Evolutionary conservation across 1,284 basidiomycete genomes (phyloP), one percentile per base, ranked within the genome.

Genomic region (Pseudozyma sp.): DNA sequence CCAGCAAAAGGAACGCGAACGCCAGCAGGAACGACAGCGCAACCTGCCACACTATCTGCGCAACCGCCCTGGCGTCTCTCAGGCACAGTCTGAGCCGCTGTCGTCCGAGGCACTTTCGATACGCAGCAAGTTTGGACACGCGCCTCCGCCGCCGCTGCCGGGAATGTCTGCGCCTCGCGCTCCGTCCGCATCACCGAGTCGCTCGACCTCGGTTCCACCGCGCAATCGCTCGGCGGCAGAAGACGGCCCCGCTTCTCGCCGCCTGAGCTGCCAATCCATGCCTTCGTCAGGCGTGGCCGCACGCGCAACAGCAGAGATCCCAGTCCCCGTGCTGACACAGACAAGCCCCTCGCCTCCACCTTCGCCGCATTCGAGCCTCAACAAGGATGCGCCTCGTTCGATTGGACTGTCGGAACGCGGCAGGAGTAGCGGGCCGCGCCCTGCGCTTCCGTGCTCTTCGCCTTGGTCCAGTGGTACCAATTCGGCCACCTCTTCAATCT

Each of bases 1-100:
- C 31, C 68, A 71, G 17, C 68, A 71, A 45, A 75, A 71, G 55
- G 72, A 75, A 45, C 55, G 65, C 17, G 72, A 75, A 48, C 72
- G 72, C 29, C 37, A 52, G 29, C 63, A 68, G 52, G 72, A 75
- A 33, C 56, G 72, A 30, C 68, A 75, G 47, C 63, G 62, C 44
- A 71, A 75, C 37, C 45, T 70, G 54, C 72, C 68, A 2, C 60
- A 62, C 52, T 65, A 56, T 35, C 43, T 64, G 51, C 71, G 70
- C 40, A 59, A 68, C 16, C 70, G 70, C 35, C 39, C 65, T 7
- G 56, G 60, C 34, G 34, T 47, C 4, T 17, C 42, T 14, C 29
- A 49, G 24, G 19, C 60, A 4, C 54, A 47, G n/a, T 46, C 62
- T 13, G 62, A 70, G 44, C 47, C 63, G n/a, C 48, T 64, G 17